A percentile compares a stretch with the other conserved stretches of the same genome.
Conservation (phyloP, 371 early-diverging fungal species). For the Nosema muscidifuracis region DNA sequence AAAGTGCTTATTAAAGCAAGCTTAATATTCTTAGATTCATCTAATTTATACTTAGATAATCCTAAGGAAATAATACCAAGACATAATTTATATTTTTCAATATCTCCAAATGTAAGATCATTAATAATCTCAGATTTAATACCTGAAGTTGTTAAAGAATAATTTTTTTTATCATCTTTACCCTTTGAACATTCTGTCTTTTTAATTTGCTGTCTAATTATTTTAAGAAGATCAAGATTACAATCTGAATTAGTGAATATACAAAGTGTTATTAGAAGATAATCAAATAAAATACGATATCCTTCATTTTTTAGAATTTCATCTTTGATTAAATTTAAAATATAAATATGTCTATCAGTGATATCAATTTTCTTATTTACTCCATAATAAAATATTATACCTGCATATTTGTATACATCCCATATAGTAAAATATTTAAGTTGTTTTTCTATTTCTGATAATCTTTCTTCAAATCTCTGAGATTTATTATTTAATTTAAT, state of each 20-base stretch:
- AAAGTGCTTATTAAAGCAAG: slow-evolving; percentile 21
- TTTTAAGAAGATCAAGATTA: slow-evolving; percentile 37
- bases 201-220: slow-evolving; percentile 37
- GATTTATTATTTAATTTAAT: not conserved
- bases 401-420: slow-evolving; percentile 32
- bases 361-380: not conserved
- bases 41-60: slow-evolving; percentile 12
- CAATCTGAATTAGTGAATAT: slow-evolving; percentile 22
- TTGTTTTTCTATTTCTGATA: not conserved
- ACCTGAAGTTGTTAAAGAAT: slow-evolving; percentile 8
- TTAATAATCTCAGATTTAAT: slow-evolving; percentile 12
- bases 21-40: not conserved
- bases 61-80: slow-evolving; percentile 32
- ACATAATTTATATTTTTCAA: slow-evolving; percentile 45
- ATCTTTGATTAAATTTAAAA: slow-evolving; percentile 9
- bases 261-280: slow-evolving; percentile 29
- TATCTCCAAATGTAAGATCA: slow-evolving; percentile 22
- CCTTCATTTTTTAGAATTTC: slow-evolving; percentile 4
- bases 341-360: not conserved
- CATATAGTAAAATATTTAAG: not conserved
- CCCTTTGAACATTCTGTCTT: slow-evolving; percentile 7
- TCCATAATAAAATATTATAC: slow-evolving; percentile 36
- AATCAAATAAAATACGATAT: slow-evolving; percentile 32
- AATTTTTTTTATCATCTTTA: not conserved
- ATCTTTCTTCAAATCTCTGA: not conserved